Evolutionary conservation across 1,284 basidiomycete species (phyloP).

Genomic region (Mycena citricolor): DNA sequence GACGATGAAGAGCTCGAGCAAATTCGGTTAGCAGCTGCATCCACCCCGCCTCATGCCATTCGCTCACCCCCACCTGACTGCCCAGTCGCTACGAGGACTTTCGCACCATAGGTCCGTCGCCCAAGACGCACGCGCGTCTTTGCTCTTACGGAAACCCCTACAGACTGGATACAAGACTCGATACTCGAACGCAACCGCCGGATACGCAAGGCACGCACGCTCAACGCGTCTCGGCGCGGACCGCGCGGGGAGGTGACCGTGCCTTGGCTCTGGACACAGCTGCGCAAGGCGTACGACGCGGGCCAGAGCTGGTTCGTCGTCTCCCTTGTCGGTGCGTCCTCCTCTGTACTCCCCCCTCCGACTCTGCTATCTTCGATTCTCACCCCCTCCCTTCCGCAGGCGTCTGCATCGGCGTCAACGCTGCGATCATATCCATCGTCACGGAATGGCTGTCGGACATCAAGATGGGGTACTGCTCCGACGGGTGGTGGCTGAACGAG

Average conservation of each 20-base stretch:
- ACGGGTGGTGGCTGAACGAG: conserved; percentile 98
- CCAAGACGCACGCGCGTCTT: neutral
- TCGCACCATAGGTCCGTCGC: conserved; percentile 52
- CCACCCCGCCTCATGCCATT: neutral
- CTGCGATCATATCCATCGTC: conserved; percentile 92
- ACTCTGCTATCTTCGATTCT: neutral
- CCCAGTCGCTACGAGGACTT: conserved; percentile 82
- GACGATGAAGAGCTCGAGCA: conserved; percentile 42
- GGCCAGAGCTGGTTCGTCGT: conserved; percentile 81
- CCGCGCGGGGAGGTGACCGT: conserved; percentile 51
- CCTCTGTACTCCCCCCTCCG: neutral
- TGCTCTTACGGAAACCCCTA: conserved; percentile 4
- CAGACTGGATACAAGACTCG: conserved; percentile 95
- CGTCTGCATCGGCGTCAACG: conserved; percentile 88
- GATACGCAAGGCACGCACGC: conserved; percentile 53
- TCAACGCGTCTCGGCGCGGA: conserved; percentile 50
- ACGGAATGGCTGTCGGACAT: conserved; percentile 99
- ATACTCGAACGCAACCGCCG: conserved; percentile 82
- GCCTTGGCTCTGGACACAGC: conserved; percentile 64
- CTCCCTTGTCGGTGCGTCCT: conserved; percentile 77
- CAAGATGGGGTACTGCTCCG: conserved; percentile 95
- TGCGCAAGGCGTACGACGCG: conserved; percentile 58
- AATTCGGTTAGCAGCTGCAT: conserved; percentile 37
- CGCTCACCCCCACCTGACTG: conserved; percentile 8
- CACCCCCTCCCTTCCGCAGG: conserved; percentile 48